Evolutionary conservation across 2,329 filamentous ascomycete species (phyloP).

Genomic region (Volutella citrinella): DNA sequence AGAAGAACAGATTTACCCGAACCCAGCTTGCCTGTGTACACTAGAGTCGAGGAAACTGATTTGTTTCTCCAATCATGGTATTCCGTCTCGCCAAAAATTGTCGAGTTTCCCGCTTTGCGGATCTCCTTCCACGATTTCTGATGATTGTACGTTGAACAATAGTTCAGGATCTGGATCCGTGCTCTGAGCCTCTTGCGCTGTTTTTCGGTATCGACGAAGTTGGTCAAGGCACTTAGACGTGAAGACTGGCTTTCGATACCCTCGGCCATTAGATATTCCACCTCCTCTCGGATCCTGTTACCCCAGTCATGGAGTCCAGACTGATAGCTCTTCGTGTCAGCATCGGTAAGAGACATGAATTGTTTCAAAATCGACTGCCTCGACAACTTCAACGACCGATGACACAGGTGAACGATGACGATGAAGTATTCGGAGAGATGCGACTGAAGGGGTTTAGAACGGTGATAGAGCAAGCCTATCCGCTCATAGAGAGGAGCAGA

Average conservation of each 20-base stretch:
- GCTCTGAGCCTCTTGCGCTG: conserved; percentile 9
- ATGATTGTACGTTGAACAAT: conserved; percentile 40
- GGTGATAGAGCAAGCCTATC: conserved; percentile 37
- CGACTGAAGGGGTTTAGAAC: conserved; percentile 33
- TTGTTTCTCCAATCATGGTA: conserved; percentile 19
- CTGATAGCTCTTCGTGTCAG: conserved; percentile 30
- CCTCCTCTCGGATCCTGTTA: conserved; percentile 32
- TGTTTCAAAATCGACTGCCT: conserved; percentile 30
- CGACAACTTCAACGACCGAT: conserved; percentile 28
- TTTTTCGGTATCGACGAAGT: neutral
- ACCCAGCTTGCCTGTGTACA: conserved; percentile 39
- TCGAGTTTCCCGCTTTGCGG: conserved; percentile 37
- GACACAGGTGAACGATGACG: conserved; percentile 37
- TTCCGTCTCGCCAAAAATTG: conserved; percentile 13
- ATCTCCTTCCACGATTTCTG: conserved; percentile 38
- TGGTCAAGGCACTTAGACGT: conserved; percentile 14
- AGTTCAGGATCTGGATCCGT: conserved; percentile 29
- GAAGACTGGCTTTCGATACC: conserved; percentile 13
- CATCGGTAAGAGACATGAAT: conserved; percentile 29
- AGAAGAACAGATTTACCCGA: conserved; percentile 43
- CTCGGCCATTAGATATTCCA: conserved; percentile 21
- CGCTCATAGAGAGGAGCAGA: conserved; percentile 37
- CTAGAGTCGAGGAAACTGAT: conserved; percentile 21
- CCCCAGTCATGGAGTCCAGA: conserved; percentile 33
- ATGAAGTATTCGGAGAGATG: conserved; percentile 41